Base-by-base conservation (phyloP, 805 yeast species). In the Suhomyces emberorum region DNA sequence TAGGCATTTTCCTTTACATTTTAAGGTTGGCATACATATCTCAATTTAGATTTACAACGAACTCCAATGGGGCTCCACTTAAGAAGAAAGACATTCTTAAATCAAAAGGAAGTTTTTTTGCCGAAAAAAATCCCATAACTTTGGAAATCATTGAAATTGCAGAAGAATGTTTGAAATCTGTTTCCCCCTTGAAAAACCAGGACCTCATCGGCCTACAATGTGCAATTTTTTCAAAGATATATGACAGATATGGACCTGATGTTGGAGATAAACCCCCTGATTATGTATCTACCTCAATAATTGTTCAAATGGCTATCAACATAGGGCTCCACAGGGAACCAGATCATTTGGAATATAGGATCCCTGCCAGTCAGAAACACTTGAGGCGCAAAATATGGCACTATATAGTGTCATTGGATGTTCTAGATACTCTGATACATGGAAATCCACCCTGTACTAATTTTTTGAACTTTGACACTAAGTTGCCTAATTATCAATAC, bases 301-400 rank as follows among this genome's bases (percentile, higher is more conserved):
- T 65, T 11, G 42, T 62, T n/a, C 62, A 62, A 38, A 62, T 65
- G 62, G 68, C 72, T 1, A 54, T 56, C 32, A 46, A 56, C 4
- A 41, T 65, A 11, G 70, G 70, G 3, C 43, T 64, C 11, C 60
- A 67, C 44, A 46, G 73, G 15, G 72, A 66, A n/a, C 70, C 71
- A 0, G 61, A 59, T 15, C 52, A 59, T 4, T 51, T 59, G 28
- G 54, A 51, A 19, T 31, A 49, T 4, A 32, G 41, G 1, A 36
- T 43, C 6, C 40, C 41, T 15, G 43, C 29, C 7, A 41, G 35
- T 7, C 35, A 40, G 16, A 46, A 49, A 19, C 47, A 63, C 3
- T 49, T 78, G 3, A 68, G 77, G 70, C 65, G 86, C 47, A 79
- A 76, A 46, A 64, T 78, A 4, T 81, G 86, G 86, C 70, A 68